These are phyloP conservation scores for Hydnomerulius pinastri DNA, from an alignment of 768 basidiomycete species.

Conservation along the genomic window DNA sequence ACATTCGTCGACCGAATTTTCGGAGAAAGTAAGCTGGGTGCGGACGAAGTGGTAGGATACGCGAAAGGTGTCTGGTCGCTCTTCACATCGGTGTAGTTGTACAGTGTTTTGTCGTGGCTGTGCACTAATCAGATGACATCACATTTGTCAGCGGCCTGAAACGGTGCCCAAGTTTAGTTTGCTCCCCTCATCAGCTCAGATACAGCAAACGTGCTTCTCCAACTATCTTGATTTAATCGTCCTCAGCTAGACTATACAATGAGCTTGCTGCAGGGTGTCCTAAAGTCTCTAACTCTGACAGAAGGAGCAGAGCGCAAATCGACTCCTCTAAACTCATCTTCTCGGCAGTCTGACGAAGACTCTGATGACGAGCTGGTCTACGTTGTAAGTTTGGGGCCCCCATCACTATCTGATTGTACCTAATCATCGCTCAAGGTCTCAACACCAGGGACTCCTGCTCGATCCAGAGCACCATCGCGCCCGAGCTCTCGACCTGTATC, in stretches of 20 bases:
- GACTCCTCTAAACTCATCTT: conserved; percentile 10
- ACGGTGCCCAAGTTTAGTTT: conserved; percentile 7
- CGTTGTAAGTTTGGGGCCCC: conserved; percentile 51
- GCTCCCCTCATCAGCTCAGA: neutral
- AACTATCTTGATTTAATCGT: conserved; percentile 2
- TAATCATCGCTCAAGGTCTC: conserved; percentile 50
- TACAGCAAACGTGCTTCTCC: neutral
- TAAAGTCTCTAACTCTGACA: conserved; percentile 53
- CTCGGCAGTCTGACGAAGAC: conserved; percentile 42
- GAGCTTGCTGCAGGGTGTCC: conserved; percentile 67
- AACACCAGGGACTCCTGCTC: conserved; percentile 64
- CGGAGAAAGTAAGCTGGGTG: conserved; percentile 90
- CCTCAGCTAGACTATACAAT: conserved; percentile 44
- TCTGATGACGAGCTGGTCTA: conserved; percentile 70
- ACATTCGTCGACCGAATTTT: conserved; percentile 94
- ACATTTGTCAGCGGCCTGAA: conserved; percentile 20
- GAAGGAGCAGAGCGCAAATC: conserved; percentile 28
- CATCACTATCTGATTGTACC: conserved; percentile 7
- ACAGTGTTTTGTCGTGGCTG: conserved; percentile 5
- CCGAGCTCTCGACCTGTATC: conserved; percentile 48
- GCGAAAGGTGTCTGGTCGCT: conserved; percentile 82
- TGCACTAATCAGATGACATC: conserved; percentile 19
- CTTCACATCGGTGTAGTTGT: conserved; percentile 67
- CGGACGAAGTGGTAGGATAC: conserved; percentile 86
- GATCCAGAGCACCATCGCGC: conserved; percentile 56